Evolutionary conservation across 78 protist species (phyloP), one percentile per base, ranked within the genome.

Genomic region (Polysphondylium violaceum): DNA sequence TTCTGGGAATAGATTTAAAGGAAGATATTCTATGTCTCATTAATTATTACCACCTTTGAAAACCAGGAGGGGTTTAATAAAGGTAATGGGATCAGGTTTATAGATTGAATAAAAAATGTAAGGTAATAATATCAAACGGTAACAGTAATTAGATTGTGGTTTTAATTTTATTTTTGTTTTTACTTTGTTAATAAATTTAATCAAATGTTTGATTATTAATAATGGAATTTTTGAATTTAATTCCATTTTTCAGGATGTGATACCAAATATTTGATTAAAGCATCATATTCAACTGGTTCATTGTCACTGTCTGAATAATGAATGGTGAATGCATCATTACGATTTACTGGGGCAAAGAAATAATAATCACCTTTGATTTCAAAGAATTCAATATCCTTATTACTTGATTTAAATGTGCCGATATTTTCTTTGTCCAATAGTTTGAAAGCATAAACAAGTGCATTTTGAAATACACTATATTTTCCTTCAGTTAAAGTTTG

Each of bases 281-380:
- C 9, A 0, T 60, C 68, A 27, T 60, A 60, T 11, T 60, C 68
- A 0, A 60, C 68, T 6, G 68, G 68, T 0, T 60, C 17, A 14
- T n/a, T 31, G 0, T 4, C 4, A 6, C 43, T 38, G 16, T 60
- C 68, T 31, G 8, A 9, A 31, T 60, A 27, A 60, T 38, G 68
- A 60, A 60, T 33, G 31, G 68, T 60, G 16, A 60, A 29, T 29
- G 68, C 19, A 60, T 60, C 68, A 60, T 60, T 12, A 29, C 68
- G 40, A 27, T 60, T 14, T 0, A 59, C 21, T 60, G 68, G 68
- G 3, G 31, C 68, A 60, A 60, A 60, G 27, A 60, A 16, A 47
- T 47, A 47, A 47, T 47, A 11, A 47, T 47, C 53, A 47, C 53
- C 53, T n/a, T n/a, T n/a, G n/a, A n/a, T n/a, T n/a, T n/a, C n/a